A percentile compares a stretch with the other conserved stretches of the same genome.
Evolutionary conservation across 352 stramenopile species (phyloP).

Genomic region (Phytophthora hybrid): DNA sequence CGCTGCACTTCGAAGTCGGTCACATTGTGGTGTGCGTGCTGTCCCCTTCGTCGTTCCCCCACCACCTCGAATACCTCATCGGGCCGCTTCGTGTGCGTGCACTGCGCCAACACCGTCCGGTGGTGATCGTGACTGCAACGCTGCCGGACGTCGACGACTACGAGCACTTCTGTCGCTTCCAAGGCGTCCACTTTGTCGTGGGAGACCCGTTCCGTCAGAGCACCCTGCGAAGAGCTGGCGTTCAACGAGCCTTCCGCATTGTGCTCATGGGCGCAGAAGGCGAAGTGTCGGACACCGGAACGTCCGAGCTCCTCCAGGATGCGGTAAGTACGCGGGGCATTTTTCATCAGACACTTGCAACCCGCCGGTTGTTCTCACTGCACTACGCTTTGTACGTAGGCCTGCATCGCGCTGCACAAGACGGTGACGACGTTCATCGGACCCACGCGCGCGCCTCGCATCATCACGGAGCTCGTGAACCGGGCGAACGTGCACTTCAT

Average conservation of each 20-base stretch:
- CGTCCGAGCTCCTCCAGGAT: slow-evolving; percentile 77
- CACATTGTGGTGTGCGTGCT: slow-evolving; percentile 80
- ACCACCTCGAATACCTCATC: slow-evolving; percentile 86
- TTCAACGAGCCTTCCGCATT: slow-evolving; percentile 67
- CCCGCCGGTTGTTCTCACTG: not conserved
- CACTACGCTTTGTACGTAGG: slow-evolving; percentile 28
- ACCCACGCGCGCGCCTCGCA: slow-evolving; percentile 54
- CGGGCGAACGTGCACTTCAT: slow-evolving; percentile 86
- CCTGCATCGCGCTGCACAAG: slow-evolving; percentile 81
- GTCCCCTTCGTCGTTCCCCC: slow-evolving; percentile 66
- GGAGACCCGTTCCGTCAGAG: slow-evolving; percentile 69
- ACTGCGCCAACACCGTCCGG: slow-evolving; percentile 70
- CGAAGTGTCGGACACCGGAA: slow-evolving; percentile 58
- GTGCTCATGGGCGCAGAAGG: slow-evolving; percentile 82
- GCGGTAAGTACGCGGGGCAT: slow-evolving; percentile 51
- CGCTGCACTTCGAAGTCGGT: slow-evolving; percentile 48
- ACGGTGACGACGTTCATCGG: slow-evolving; percentile 72
- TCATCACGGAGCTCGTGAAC: slow-evolving; percentile 86
- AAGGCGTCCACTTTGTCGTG: slow-evolving; percentile 72
- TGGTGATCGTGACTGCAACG: slow-evolving; percentile 66
- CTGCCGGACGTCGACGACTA: slow-evolving; percentile 68
- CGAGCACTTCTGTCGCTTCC: slow-evolving; percentile 68
- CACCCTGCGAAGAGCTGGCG: slow-evolving; percentile 58
- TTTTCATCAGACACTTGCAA: not conserved
- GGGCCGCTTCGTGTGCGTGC: slow-evolving; percentile 74